Evolutionary conservation across 441 rosid species (phyloP).

Genomic region (Sinapis alba): DNA sequence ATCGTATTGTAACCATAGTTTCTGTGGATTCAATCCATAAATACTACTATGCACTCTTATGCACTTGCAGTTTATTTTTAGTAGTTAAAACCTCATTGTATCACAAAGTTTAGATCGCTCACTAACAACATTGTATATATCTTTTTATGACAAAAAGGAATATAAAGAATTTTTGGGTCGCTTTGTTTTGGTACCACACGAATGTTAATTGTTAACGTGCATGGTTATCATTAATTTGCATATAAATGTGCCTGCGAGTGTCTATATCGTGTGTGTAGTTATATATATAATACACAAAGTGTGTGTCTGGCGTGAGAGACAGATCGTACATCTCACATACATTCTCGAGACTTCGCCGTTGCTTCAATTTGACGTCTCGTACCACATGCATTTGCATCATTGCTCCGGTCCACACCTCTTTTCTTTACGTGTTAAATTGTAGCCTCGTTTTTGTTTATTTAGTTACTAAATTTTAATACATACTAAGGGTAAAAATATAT

Average conservation of each 20-base stretch:
- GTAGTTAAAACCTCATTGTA: no score
- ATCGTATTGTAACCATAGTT: no score
- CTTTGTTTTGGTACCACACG: constrained; percentile 23
- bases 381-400: constrained; percentile 33
- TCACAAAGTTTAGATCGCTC: no score
- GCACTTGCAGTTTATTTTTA: no score
- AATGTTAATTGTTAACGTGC: constrained; percentile 27
- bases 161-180: neutral
- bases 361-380: constrained; percentile 33
- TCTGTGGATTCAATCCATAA: no score
- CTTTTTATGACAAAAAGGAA: neutral
- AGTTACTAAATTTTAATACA: neutral
- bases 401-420: constrained; percentile 26
- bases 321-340: constrained; percentile 26
- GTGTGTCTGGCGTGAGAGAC: constrained; percentile 23
- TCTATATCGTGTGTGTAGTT: constrained; percentile 10
- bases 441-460: neutral
- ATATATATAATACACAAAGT: constrained; percentile 12
- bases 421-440: neutral
- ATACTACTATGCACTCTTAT: no score
- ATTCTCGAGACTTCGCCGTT: constrained; percentile 31
- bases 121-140: neutral
- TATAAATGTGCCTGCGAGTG: constrained; percentile 17
- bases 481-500: no score
- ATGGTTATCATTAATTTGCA: constrained; percentile 24